Evolutionary conservation across 768 basidiomycete genomes (phyloP), one percentile per base, ranked within the genome.

Genomic region (Dacryopinax spathularia): DNA sequence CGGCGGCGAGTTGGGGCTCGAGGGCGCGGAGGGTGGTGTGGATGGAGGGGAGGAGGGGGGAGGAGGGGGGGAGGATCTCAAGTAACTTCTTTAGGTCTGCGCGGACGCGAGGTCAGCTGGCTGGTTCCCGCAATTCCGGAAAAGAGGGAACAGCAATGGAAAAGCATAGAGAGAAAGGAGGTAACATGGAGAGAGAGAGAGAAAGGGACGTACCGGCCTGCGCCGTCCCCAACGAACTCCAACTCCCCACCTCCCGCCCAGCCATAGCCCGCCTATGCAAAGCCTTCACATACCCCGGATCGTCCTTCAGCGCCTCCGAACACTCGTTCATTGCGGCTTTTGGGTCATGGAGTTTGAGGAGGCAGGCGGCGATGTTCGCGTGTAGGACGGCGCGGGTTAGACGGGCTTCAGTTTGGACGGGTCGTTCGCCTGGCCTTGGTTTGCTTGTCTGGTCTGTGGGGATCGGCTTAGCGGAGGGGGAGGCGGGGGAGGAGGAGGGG

Each of bases 311-410:
- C 27, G 93, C 92, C 93, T 89, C 78, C 7, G 87, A 84, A 71
- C 92, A 94, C 2, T 88, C 86, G 63, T 85, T 80, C 4, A 88
- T 88, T 1, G 84, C 89, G 65, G 86, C 83, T 71, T 87, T 86
- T 72, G 91, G 81, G 44, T 91, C 86, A 36, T 80, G 84, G 89
- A 89, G 73, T 69, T 90, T 89, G 4, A 89, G 79, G 71, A 85
- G 78, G 69, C 91, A 94, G 61, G 92, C 93, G 0, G 81, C 92
- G 36, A 95, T 84, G 71, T 97, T 97, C n/a, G 88, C 86, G 71
- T 88, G 82, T 67, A 94, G 72, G 16, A 89, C 78, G 33, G 91
- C 84, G 62, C 89, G 81, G 27, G 81, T 77, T 69, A 84, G 84
- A 13, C 77, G 75, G 66, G 78, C 81, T 61, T 83, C 77, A 35